Evolutionary conservation across 2,329 filamentous ascomycete species (phyloP).

Genomic region (Aspergillus fischeri): DNA sequence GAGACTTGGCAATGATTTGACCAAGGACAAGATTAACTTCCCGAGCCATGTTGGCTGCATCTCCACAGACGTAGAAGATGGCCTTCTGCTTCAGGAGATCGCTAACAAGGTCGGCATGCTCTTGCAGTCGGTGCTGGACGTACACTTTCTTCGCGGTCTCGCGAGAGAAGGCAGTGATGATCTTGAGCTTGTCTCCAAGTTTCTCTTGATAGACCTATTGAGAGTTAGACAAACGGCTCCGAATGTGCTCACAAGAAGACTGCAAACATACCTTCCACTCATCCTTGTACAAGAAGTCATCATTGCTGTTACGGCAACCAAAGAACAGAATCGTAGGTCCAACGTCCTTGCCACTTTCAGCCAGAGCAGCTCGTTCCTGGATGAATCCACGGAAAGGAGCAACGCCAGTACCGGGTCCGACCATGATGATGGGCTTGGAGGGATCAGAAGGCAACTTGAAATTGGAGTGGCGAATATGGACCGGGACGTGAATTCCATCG

Average conservation of each 20-base stretch:
- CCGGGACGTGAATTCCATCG: constrained; percentile 87
- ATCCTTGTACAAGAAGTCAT: constrained; percentile 87
- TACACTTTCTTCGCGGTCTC: constrained; percentile 87
- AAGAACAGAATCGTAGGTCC: constrained; percentile 91
- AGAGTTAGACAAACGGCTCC: constrained; percentile 8
- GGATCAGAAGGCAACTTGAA: constrained; percentile 98
- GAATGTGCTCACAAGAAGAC: not conserved
- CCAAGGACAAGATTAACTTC: constrained; percentile 85
- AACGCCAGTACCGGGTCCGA: constrained; percentile 93
- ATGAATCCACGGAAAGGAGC: constrained; percentile 95
- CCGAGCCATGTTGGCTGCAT: constrained; percentile 94
- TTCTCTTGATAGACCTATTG: constrained; percentile 72
- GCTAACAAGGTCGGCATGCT: constrained; percentile 78
- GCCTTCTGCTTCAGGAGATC: constrained; percentile 78
- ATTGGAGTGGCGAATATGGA: constrained; percentile 96
- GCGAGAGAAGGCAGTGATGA: constrained; percentile 94
- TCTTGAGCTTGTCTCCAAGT: constrained; percentile 82
- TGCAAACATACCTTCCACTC: constrained; percentile 78
- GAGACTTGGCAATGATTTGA: constrained; percentile 80
- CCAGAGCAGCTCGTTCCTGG: constrained; percentile 84
- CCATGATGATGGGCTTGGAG: constrained; percentile 88
- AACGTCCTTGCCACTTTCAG: constrained; percentile 72
- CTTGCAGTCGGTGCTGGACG: constrained; percentile 87
- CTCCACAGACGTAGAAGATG: constrained; percentile 97
- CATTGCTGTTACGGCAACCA: constrained; percentile 79